Base-by-base conservation (phyloP, 2,329 filamentous ascomycete species). In the Lojkania enalia region DNA sequence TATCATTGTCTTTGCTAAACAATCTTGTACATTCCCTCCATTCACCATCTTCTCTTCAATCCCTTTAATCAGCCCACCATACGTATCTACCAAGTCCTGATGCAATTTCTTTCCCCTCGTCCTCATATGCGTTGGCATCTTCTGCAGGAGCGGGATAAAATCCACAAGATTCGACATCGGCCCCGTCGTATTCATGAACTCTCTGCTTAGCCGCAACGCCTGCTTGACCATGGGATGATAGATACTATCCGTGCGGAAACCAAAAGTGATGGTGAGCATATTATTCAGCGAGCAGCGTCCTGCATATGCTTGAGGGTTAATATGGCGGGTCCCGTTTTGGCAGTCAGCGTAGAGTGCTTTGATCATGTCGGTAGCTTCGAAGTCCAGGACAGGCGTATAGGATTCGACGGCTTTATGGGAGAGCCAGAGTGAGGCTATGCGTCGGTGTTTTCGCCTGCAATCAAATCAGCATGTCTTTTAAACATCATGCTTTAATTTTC, bases 331-430 rank as follows among this genome's bases (percentile, higher is more conserved):
- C 1, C 48, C 47, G 6, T 46, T 35, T 6, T 42, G 35, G 25
- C 52, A 33, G 21, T 46, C 52, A 2, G 12, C 32, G 33, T 50
- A 57, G 6, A 53, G 37, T 3, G 42, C 44, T 27, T 39, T 41
- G 12, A 57, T 43, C 54, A 57, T 54, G 13, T 48, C 52, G 1
- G 49, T 55, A 13, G 52, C 50, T 39, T 55, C 52, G 33, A 42
- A 49, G 20, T 57, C 48, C 18, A 55, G 52, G 5, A 51, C 39
- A 9, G 29, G 14, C 2, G 43, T 52, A n/a, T 57, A 53, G 11
- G 39, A 16, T 14, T 46, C 40, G n/a, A 54, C 44, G 13, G 48
- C 49, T 29, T 51, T 46, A 29, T 42, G 52, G 19, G 39, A 44
- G 7, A 55, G 40, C 54, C 46, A 54, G n/a, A 40, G 38, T 3